phyloP scores from a whole-genome alignment of 495 filamentous ascomycete genomes.

The Daldinia caldariorum region DNA sequence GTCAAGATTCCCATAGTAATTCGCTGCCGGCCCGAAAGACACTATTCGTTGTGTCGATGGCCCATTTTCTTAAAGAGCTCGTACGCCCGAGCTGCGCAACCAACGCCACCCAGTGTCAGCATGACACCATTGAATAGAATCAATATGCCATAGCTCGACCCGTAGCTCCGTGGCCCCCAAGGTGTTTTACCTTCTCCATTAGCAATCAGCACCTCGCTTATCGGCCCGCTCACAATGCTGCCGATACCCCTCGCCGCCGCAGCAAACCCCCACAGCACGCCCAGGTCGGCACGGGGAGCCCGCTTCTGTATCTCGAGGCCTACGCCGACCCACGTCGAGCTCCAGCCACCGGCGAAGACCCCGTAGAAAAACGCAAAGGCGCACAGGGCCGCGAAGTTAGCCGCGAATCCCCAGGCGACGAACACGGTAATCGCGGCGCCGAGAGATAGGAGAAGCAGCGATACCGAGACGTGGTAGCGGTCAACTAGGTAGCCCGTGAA shows the following conservation, averaged over 20 bases:
- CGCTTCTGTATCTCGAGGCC: constrained; percentile 63
- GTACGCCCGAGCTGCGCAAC: constrained; percentile 24
- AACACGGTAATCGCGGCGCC: constrained; percentile 69
- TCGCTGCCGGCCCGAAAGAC: not conserved
- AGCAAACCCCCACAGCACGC: constrained; percentile 70
- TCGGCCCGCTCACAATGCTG: constrained; percentile 68
- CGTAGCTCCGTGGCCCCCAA: constrained; percentile 49
- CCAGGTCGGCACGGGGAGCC: constrained; percentile 53
- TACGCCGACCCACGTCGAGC: constrained; percentile 68
- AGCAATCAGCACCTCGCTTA: constrained; percentile 66
- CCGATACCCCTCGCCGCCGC: constrained; percentile 74
- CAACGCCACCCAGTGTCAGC: constrained; percentile 26
- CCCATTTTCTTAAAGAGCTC: constrained; percentile 28
- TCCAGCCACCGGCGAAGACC: constrained; percentile 63
- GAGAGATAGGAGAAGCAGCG: constrained; percentile 66
- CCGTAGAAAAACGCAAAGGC: constrained; percentile 76
- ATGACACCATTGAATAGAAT: constrained; percentile 65
- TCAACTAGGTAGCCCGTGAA: constrained; percentile 69
- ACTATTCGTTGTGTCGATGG: constrained; percentile 32
- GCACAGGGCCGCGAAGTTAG: constrained; percentile 64
- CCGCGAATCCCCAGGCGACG: constrained; percentile 73
- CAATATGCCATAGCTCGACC: constrained; percentile 60
- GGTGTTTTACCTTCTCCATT: constrained; percentile 35
- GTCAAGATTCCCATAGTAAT: not conserved
- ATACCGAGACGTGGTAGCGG: constrained; percentile 66